Evolutionary conservation across 768 basidiomycete genomes (phyloP).

Genomic region (Auricularia auricula-judae): DNA sequence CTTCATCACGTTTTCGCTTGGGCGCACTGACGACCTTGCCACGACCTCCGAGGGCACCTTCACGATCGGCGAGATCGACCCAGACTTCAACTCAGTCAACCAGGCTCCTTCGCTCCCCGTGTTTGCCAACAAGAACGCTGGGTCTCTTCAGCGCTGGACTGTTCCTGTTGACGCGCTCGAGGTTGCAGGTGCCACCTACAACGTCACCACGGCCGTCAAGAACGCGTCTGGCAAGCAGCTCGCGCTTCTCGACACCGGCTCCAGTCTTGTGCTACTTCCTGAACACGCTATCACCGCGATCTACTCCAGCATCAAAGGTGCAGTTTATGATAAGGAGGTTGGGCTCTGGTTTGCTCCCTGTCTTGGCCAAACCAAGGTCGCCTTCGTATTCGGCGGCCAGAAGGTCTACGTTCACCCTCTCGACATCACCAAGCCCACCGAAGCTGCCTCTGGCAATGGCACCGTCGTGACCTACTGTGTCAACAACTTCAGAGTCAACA

Average conservation of each 20-base stretch:
- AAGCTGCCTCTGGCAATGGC: neutral
- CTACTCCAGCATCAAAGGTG: neutral
- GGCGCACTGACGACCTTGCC: neutral
- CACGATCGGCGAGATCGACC: neutral
- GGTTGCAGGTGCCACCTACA: neutral
- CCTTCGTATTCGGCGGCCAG: neutral
- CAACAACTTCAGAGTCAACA: neutral
- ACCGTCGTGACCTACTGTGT: neutral
- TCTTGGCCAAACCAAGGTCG: neutral
- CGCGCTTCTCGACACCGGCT: neutral
- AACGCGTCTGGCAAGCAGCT: slow-evolving; percentile 1
- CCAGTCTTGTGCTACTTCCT: neutral
- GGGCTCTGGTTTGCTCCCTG: neutral
- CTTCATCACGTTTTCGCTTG: neutral
- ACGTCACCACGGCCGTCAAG: neutral
- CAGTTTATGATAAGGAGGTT: neutral
- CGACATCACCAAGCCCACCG: neutral
- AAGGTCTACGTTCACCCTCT: neutral
- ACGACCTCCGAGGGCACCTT: neutral
- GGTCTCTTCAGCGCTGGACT: neutral
- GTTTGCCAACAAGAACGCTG: neutral
- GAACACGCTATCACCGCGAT: neutral
- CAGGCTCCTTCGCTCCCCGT: neutral
- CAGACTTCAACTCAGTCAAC: neutral
- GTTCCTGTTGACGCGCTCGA: neutral